These are phyloP conservation scores for Fusarium heterosporum DNA, from an alignment of 2,329 filamentous ascomycete genomes.

Conservation along the genomic window DNA sequence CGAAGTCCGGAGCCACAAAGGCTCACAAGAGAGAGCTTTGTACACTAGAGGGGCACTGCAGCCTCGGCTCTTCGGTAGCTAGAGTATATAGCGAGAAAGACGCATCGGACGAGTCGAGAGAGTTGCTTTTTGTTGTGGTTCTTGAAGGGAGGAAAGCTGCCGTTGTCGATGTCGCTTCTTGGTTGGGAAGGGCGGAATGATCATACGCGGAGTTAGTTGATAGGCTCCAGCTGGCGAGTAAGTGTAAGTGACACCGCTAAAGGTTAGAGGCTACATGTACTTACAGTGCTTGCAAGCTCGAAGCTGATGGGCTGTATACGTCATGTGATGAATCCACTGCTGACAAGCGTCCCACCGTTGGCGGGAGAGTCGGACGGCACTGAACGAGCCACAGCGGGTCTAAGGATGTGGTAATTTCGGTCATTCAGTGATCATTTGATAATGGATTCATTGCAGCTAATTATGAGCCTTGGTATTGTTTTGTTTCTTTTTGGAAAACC, in stretches of 20 bases:
- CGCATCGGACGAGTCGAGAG: constrained; percentile 30
- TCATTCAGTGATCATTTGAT: not conserved
- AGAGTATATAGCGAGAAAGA: constrained; percentile 19
- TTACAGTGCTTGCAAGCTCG: not conserved
- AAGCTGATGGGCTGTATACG: constrained; percentile 29
- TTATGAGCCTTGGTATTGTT: too few relatives aligned
- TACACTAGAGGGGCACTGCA: constrained; percentile 33
- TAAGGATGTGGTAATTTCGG: not conserved
- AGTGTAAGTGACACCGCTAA: constrained; percentile 41
- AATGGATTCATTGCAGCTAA: too few relatives aligned
- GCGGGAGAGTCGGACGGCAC: constrained; percentile 4
- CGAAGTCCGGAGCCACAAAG: constrained; percentile 35
- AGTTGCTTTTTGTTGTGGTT: constrained; percentile 4
- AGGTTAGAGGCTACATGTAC: constrained; percentile 17
- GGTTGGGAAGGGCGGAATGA: constrained; percentile 34
- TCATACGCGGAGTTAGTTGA: constrained; percentile 41
- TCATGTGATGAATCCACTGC: constrained; percentile 45
- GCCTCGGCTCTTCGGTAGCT: constrained; percentile 38
- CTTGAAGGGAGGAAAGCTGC: constrained; percentile 12
- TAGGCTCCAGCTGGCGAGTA: constrained; percentile 25
- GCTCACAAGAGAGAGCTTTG: constrained; percentile 33
- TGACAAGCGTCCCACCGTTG: constrained; percentile 20
- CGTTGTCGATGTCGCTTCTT: constrained; percentile 25
- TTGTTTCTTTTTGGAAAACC: not conserved
- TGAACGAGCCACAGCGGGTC: constrained; percentile 18